Conservation (phyloP, 306 rosid species). For the Quercus mongolica region DNA sequence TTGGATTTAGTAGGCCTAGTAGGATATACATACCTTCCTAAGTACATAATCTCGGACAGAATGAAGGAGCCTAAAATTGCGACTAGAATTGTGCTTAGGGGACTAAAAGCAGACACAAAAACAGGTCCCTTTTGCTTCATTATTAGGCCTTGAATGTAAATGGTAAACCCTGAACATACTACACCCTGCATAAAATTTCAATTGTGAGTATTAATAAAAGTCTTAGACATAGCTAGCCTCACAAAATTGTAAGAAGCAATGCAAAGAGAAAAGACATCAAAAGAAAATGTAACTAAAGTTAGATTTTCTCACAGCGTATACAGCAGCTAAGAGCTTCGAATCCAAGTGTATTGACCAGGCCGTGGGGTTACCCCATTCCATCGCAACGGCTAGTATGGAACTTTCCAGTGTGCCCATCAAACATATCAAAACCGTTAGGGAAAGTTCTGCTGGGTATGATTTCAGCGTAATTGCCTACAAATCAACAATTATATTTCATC, state of each 20-base stretch:
- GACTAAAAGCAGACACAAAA: constrained; percentile 33
- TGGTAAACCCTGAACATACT: constrained; percentile 34
- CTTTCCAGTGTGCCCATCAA: too few species aligned
- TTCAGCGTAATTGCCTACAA: too few species aligned
- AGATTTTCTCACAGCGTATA: constrained; percentile 2
- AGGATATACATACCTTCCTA: constrained; percentile 37
- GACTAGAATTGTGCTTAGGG: constrained; percentile 46
- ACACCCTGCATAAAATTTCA: constrained; percentile 39
- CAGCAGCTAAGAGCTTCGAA: too few species aligned
- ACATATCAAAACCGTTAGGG: too few species aligned
- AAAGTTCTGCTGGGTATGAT: too few species aligned
- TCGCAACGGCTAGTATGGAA: too few species aligned
- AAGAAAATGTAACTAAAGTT: not conserved
- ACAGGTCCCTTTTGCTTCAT: constrained; percentile 21
- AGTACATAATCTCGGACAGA: constrained; percentile 31
- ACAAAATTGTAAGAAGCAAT: not conserved
- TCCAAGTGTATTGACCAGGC: too few species aligned
- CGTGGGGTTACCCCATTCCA: too few species aligned
- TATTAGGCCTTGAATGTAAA: constrained; percentile 39
- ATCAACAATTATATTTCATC: too few species aligned
- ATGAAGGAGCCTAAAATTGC: constrained; percentile 39
- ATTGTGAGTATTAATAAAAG: not conserved
- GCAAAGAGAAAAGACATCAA: not conserved
- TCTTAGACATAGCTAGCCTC: not conserved
- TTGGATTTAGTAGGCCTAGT: too few species aligned